A percentile compares a stretch with the other conserved stretches of the same genome.
phyloP scores from a whole-genome alignment of 2,329 filamentous ascomycete species.

The Fusarium siculi region DNA sequence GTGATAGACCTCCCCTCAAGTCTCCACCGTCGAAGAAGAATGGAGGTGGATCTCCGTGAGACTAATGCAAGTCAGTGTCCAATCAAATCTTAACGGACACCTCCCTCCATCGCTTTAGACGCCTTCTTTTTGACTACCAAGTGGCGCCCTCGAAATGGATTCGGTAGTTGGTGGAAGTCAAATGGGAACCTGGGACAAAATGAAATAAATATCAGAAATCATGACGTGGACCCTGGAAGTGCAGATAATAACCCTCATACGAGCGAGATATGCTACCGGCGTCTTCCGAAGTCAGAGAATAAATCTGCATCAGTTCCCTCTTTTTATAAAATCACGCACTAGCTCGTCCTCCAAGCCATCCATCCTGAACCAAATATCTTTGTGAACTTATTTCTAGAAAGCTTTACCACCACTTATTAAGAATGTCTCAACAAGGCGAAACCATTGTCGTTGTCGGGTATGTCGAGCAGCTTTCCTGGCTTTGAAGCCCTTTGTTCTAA shows the following conservation, averaged over 20 bases:
- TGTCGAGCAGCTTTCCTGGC: accelerated
- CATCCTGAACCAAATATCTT: neutral
- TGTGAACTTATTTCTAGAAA: accelerated
- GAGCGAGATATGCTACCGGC: neutral
- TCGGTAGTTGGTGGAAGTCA: too few species aligned
- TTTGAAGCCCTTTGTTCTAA: neutral
- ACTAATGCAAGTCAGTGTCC: neutral
- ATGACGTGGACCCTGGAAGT: neutral
- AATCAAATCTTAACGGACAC: neutral
- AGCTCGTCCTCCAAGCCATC: accelerated
- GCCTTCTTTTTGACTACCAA: neutral
- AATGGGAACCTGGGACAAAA: neutral
- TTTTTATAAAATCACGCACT: neutral
- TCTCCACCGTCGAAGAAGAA: neutral
- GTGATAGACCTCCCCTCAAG: neutral
- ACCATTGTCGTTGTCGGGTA: neutral
- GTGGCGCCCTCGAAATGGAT: too few species aligned
- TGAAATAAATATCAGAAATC: neutral
- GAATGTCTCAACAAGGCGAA: neutral
- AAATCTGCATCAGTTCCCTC: neutral
- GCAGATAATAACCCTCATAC: neutral
- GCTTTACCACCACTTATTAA: accelerated
- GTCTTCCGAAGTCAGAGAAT: neutral
- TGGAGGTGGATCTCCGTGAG: neutral
- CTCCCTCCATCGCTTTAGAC: neutral